Base-by-base conservation (phyloP, 768 basidiomycete species). In the Exsudoporus frostii region DNA sequence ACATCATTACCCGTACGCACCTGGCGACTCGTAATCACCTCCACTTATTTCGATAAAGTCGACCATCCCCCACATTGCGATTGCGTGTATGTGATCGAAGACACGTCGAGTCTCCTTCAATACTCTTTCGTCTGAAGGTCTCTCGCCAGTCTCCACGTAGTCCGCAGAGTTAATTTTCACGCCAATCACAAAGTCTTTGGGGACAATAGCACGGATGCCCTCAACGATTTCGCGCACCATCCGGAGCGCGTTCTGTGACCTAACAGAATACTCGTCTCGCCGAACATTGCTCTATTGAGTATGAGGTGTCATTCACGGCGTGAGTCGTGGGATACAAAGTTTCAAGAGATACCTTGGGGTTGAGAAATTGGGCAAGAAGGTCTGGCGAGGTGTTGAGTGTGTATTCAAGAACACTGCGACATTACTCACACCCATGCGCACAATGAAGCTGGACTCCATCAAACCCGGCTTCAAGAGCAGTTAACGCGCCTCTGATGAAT, bases 11-110 rank as follows among this genome's bases (percentile, higher is more conserved):
- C 25, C 3, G 0, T 11, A 60, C 76, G 17, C 59, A 86, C 91
- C 81, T 59, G 88, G 86, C 17, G 77, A 80, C 62, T 92, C 89
- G 59, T 95, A 96, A 64, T 86, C 85, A 0, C 92, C 92, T 2
- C 92, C 92, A 50, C 86, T 90, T 54, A 96, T 81, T 68, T 96
- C 92, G 46, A 96, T 82, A 62, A 92, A 88, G 66, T 96, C 92
- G 5, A 95, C 62, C 17, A 72, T 70, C 1, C 77, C 77, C 84
- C 90, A 90, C 36, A 67, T 65, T 0, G 85, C 80, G 27, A 93
- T 81, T 36, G 76, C 65, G 17, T 71, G 67, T 13, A 92, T 73
- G 61, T 93, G 85, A 20, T 76, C 68, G 3, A 92, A 68, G 1
- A 85, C 85, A 24, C 78, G 72, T 63, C 32, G 53, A 27, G 50